These are phyloP conservation scores for Kodamaea sagamina DNA, from an alignment of 805 yeast genomes.

Conservation along the genomic window DNA sequence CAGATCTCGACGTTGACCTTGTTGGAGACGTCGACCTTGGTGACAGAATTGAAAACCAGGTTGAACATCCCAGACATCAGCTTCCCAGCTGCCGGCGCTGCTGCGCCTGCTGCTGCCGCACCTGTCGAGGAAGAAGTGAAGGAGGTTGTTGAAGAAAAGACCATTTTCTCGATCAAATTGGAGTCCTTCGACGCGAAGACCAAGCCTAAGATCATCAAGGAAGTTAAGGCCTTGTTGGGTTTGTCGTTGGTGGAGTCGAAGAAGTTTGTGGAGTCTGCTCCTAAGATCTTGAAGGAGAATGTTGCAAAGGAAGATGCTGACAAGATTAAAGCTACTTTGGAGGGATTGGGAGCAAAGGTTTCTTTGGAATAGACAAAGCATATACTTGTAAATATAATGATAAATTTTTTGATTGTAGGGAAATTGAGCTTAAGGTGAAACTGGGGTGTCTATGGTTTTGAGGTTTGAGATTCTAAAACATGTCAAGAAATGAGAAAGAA, in stretches of 20 bases:
- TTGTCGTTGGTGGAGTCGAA: slow-evolving; percentile 94
- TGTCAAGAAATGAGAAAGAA: too few relatives aligned
- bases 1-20: slow-evolving; percentile 89
- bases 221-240: slow-evolving; percentile 88
- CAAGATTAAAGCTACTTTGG: slow-evolving; percentile 88
- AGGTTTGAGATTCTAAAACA: too few relatives aligned
- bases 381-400: slow-evolving; percentile 10
- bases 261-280: slow-evolving; percentile 97
- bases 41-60: slow-evolving; percentile 73
- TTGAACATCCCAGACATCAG: slow-evolving; percentile 94
- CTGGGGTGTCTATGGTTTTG: too few relatives aligned
- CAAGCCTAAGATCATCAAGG: slow-evolving; percentile 97
- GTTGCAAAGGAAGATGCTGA: slow-evolving; percentile 98
- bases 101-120: slow-evolving; percentile 69
- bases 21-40: slow-evolving; percentile 87
- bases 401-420: too few relatives aligned
- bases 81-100: slow-evolving; percentile 71
- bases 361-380: slow-evolving; percentile 62
- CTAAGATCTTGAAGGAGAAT: slow-evolving; percentile 92
- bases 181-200: slow-evolving; percentile 93
- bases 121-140: slow-evolving; percentile 73
- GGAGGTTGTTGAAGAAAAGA: slow-evolving; percentile 85
- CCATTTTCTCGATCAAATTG: slow-evolving; percentile 87
- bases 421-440: too few relatives aligned
- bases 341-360: slow-evolving; percentile 94